These are phyloP conservation scores for Russula compacta DNA, from an alignment of 768 basidiomycete genomes.

Conservation along the genomic window DNA sequence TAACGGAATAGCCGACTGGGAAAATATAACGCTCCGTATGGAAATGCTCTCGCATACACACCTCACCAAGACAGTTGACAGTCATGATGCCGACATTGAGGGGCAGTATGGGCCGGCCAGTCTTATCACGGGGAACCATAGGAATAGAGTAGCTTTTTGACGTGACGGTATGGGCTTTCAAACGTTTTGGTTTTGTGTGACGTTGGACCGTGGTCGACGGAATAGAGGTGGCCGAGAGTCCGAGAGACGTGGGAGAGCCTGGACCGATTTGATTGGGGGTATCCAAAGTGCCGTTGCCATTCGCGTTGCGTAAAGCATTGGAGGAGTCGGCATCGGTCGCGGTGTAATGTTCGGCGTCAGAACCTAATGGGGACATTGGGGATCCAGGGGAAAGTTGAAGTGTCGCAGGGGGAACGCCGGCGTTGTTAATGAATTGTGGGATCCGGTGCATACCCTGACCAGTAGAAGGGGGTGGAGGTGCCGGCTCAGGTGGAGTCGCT, in stretches of 20 bases:
- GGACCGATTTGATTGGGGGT: slow-evolving; percentile 20
- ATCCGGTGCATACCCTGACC: slow-evolving; percentile 16
- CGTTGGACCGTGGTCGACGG: slow-evolving; percentile 33
- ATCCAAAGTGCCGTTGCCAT: slow-evolving; percentile 5
- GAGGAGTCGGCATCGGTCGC: slow-evolving; percentile 8
- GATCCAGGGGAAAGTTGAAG: slow-evolving; percentile 17
- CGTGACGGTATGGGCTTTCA: slow-evolving; percentile 75
- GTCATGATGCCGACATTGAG: slow-evolving; percentile 85
- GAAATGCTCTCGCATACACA: slow-evolving; percentile 78
- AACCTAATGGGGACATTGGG: slow-evolving; percentile 19
- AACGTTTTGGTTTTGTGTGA: slow-evolving; percentile 60
- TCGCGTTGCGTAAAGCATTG: slow-evolving; percentile 9
- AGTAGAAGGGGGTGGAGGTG: slow-evolving; percentile 15
- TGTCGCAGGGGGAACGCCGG: slow-evolving; percentile 11
- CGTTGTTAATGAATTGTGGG: slow-evolving; percentile 17
- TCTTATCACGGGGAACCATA: slow-evolving; percentile 65
- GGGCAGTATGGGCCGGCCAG: slow-evolving; percentile 62
- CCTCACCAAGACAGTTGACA: slow-evolving; percentile 60
- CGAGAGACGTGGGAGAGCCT: slow-evolving; percentile 31
- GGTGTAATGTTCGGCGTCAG: slow-evolving; percentile 14
- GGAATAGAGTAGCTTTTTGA: slow-evolving; percentile 73
- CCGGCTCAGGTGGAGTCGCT: slow-evolving; percentile 22
- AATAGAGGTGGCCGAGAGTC: slow-evolving; percentile 24
- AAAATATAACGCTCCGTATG: slow-evolving; percentile 86
- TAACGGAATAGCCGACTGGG: slow-evolving; percentile 79